Evolutionary conservation across 2,329 filamentous ascomycete genomes (phyloP), one percentile per base, ranked within the genome.

Genomic region (Tothia fuscella): DNA sequence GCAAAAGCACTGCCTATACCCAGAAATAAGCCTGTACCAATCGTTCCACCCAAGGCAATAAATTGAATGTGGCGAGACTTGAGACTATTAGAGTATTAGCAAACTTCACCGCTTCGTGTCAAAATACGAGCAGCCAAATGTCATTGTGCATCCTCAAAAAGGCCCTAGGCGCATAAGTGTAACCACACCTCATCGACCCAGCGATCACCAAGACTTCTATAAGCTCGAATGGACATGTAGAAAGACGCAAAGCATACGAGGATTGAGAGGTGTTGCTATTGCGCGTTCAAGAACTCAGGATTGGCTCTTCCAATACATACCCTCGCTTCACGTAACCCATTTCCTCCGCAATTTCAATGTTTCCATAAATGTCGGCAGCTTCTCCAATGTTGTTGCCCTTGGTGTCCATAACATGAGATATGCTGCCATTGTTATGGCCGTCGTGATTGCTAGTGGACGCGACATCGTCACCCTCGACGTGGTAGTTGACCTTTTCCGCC

Each of bases 51-150:
- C 12, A 77, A 62, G 12, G 72, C 73, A 50, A 78, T 77, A 51
- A 75, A 72, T 47, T 74, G 63, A 38, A 75, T 71, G 53, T 76
- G 72, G 48, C 71, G 64, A 28, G 68, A 69, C 52, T 70, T 70
- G 43, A 68, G 56, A 37, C 60, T 56, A 9, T n/a, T n/a, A n/a
- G n/a, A n/a, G n/a, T n/a, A n/a, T n/a, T n/a, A 38, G 7, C 12
- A 38, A 13, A 38, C 7, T 13, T 7, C 9, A 41, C 14, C 12
- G 35, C 35, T 10, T 12, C 14, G 16, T 6, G 32, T 9, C 14
- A 5, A 36, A 34, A 21, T 37, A 17, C 22, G 10, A 22, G n/a
- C n/a, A n/a, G n/a, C 16, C 12, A 37, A 13, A 24, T 16, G 17
- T 31, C 38, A 16, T 12, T 30, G 16, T 40, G 17, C 16, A n/a